Evolutionary conservation across 2,329 filamentous ascomycete species (phyloP).

Genomic region (Alternaria sp.): DNA sequence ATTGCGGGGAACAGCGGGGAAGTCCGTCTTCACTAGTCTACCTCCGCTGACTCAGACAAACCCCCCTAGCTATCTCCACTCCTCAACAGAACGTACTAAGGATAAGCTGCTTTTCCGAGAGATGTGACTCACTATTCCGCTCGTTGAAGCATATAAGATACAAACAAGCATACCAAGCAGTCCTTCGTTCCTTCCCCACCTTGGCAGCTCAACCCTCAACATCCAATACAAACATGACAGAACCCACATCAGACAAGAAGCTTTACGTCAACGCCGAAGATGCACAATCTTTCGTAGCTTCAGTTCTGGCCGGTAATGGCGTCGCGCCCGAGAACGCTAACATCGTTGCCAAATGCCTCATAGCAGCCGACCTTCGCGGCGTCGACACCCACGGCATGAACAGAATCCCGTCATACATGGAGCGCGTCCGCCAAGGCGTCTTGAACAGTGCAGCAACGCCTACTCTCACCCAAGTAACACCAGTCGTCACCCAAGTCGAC

Average conservation of each 20-base stretch:
- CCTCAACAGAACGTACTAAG: not conserved
- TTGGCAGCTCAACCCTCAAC: not conserved
- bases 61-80: not conserved
- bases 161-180: not conserved
- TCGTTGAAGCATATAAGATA: not conserved
- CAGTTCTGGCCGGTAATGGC: constrained; percentile 66
- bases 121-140: not conserved
- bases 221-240: not conserved
- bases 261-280: constrained; percentile 18
- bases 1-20: not conserved
- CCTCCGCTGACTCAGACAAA: not conserved
- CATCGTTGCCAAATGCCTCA: constrained; percentile 69
- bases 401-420: constrained; percentile 78
- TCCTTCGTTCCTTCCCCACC: not conserved
- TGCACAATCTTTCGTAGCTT: constrained; percentile 54
- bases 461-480: constrained; percentile 66
- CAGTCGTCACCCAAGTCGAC: constrained; percentile 69
- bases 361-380: constrained; percentile 77
- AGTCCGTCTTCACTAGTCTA: not conserved
- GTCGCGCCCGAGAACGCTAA: constrained; percentile 65
- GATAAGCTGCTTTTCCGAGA: not conserved
- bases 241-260: not conserved
- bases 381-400: constrained; percentile 84
- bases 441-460: constrained; percentile 68
- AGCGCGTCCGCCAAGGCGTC: constrained; percentile 72